phyloP scores from a whole-genome alignment of 2,329 filamentous ascomycete genomes.

The Fusarium beomiforme region DNA sequence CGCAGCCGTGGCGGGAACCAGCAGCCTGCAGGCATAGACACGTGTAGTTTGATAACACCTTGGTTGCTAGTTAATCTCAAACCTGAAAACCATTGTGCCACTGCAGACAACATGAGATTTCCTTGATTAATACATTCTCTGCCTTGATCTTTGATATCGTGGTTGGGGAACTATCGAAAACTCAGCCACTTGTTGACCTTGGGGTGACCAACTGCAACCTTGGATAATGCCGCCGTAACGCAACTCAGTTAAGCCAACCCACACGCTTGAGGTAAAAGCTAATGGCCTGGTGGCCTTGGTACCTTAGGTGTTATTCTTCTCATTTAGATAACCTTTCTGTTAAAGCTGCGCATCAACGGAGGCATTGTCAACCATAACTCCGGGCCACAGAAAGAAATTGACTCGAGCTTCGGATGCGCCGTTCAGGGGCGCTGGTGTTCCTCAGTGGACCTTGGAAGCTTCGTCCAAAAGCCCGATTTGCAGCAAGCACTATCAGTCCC shows the following conservation, averaged over 20 bases:
- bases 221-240: conserved; percentile 9
- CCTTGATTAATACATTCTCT: conserved; percentile 10
- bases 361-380: conserved; percentile 11
- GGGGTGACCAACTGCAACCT: conserved; percentile 17
- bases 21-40: conserved; percentile 24
- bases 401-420: conserved; percentile 40
- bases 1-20: conserved; percentile 28
- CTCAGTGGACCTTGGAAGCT: conserved; percentile 16
- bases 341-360: neutral
- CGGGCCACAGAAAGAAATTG: conserved; percentile 22
- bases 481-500: conserved; percentile 8
- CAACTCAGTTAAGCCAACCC: conserved; percentile 2
- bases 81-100: neutral
- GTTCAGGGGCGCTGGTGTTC: conserved; percentile 40
- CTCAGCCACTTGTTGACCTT: neutral
- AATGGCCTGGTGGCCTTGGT: neutral
- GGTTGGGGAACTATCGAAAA: neutral
- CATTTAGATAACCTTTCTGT: neutral
- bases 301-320: neutral
- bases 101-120: conserved; percentile 1
- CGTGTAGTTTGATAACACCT: conserved; percentile 15
- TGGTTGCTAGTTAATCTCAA: conserved; percentile 6
- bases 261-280: neutral
- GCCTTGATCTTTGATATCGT: conserved; percentile 27
- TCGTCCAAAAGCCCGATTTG: conserved; percentile 26